Base-by-base conservation (phyloP, 805 yeast species). In the Pichia pseudocactophila region DNA sequence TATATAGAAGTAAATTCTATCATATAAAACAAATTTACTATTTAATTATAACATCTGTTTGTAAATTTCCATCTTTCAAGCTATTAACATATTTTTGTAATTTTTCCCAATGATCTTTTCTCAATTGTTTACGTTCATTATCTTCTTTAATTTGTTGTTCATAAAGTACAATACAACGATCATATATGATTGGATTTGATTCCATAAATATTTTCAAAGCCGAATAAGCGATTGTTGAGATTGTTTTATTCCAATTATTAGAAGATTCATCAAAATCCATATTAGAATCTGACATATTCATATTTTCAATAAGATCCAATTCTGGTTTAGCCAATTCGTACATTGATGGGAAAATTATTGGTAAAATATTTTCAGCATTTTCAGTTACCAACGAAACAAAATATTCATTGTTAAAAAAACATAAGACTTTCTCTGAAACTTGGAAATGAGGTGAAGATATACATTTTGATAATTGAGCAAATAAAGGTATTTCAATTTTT, bases 361-460 rank as follows among this genome's bases (percentile, higher is more conserved):
- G 97, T 53, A 92, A 68, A 42, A 90, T 87, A 30, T 84, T 89
- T 54, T 88, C 96, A 8, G 95, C 89, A 60, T 84, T 84, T 56
- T 92, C 97, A 17, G 94, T 86, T 38, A 92, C 88, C 53, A 90
- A 66, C 34, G 88, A 82, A 50, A 89, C 75, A 61, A 92, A 89
- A 65, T 86, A 89, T 58, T 92, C 97, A 62, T 90, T 90, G 55
- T 86, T 84, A 92, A 96, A 92, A 62, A 79, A 87, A 58, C 89
- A 83, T 46, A 92, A 73, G 2, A 92, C 96, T 53, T 94, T 87
- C 64, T 92, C 98, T 44, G 94, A 83, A 20, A 92, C 96, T 70
- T 92, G 98, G 70, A 92, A 94, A 66, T 92, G 97, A 22, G 96
- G 86, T 2, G 95, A 84, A 22, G 95, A 75, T 32, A 92, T 89